A percentile compares a stretch with the other conserved stretches of the same genome.
Conservation (phyloP, 2,329 filamentous ascomycete species). For the Ophiostoma sp. region DNA sequence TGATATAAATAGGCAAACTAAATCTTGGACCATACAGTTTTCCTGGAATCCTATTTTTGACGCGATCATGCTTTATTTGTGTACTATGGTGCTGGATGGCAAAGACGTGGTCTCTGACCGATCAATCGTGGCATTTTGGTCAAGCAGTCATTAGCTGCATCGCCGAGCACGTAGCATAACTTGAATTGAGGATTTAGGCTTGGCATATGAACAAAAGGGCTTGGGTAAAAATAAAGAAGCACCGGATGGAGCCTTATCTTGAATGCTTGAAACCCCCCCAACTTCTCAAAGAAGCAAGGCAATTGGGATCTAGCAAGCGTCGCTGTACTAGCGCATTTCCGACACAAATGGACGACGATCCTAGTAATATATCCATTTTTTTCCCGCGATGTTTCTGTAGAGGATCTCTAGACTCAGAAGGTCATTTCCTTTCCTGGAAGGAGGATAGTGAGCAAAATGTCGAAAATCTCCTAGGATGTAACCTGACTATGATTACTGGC, state of each 20-base stretch:
- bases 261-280: neutral
- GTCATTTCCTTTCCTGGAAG: slow-evolving; percentile 23
- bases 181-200: neutral
- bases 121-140: neutral
- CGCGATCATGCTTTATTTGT: no score
- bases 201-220: neutral
- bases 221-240: neutral
- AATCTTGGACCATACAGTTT: no score
- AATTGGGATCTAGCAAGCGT: neutral
- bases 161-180: neutral
- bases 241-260: neutral
- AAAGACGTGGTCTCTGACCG: no score
- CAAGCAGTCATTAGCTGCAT: neutral
- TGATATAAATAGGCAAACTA: no score
- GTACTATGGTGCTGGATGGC: no score
- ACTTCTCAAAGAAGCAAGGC: neutral
- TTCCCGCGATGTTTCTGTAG: neutral
- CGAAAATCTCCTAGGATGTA: neutral
- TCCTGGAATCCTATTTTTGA: no score
- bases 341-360: neutral
- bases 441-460: slow-evolving; percentile 1
- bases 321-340: neutral
- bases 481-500: neutral
- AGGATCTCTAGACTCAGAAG: neutral
- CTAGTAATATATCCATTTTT: neutral